Conservation (phyloP, 129 eudicot genomes). For the Centaurea solstitialis region DNA sequence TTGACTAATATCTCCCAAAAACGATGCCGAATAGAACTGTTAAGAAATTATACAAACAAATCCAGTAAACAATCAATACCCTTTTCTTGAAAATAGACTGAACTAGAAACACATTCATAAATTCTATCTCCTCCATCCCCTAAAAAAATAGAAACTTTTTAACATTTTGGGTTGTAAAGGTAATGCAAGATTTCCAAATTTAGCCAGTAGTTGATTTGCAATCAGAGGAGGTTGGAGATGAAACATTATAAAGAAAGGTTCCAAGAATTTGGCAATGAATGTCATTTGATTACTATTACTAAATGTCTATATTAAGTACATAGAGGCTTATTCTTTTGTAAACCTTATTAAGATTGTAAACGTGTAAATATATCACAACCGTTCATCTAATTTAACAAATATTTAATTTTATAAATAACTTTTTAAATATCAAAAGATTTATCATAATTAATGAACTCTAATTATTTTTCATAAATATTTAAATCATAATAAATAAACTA, state of each 20-base stretch:
- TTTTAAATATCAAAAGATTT: too few relatives aligned
- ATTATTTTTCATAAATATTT: too few relatives aligned
- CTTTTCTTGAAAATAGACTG: neutral
- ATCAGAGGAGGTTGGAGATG: neutral
- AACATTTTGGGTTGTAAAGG: neutral
- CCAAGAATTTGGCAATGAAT: neutral
- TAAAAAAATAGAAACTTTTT: neutral
- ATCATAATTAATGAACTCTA: too few relatives aligned
- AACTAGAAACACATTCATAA: neutral
- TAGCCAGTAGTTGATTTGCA: neutral
- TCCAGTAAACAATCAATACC: neutral
- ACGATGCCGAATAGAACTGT: constrained; percentile 98
- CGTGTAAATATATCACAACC: too few relatives aligned
- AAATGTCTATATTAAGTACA: too few relatives aligned
- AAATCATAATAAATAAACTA: too few relatives aligned
- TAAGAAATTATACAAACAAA: neutral
- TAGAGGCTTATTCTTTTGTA: too few relatives aligned
- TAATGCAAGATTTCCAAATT: neutral
- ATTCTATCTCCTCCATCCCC: neutral
- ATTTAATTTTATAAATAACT: too few relatives aligned
- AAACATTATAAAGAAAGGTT: neutral
- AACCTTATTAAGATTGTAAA: too few relatives aligned
- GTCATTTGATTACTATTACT: too few relatives aligned
- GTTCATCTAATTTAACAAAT: too few relatives aligned
- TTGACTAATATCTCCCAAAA: constrained; percentile 78